A percentile compares a stretch with the other conserved stretches of the same genome.
These are phyloP conservation scores for Chlorella sp. DNA, from an alignment of 139 green algal species.

Conservation along the genomic window DNA sequence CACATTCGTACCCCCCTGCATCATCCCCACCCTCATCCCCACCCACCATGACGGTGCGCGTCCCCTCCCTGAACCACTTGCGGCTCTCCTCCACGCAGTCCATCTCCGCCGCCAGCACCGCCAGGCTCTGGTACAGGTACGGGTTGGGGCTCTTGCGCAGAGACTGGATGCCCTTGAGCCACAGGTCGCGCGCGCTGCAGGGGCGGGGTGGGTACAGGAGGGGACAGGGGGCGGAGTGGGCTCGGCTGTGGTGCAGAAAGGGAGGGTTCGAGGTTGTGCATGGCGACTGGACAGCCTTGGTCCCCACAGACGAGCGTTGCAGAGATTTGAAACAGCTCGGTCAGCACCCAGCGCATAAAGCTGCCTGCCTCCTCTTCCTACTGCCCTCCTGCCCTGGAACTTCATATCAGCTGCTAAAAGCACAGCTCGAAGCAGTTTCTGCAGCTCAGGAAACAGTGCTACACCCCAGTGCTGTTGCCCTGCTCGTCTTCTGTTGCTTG, in stretches of 20 bases:
- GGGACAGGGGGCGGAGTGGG: background rate
- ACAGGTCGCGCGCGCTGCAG: slow-evolving; percentile 77
- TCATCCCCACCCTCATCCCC: slow-evolving; percentile 39
- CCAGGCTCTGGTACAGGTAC: slow-evolving; percentile 90
- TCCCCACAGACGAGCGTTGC: too few relatives aligned
- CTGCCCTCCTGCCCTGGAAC: too few relatives aligned
- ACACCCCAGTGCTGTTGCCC: too few relatives aligned
- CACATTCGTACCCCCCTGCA: slow-evolving; percentile 44
- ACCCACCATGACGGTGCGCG: slow-evolving; percentile 44
- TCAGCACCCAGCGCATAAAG: too few relatives aligned
- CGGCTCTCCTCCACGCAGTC: slow-evolving; percentile 78
- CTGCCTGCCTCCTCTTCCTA: too few relatives aligned
- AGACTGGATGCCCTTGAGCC: slow-evolving; percentile 72
- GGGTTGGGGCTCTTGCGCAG: slow-evolving; percentile 62
- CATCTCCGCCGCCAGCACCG: slow-evolving; percentile 79
- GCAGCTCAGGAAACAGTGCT: too few relatives aligned
- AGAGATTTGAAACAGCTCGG: too few relatives aligned
- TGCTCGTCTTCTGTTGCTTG: too few relatives aligned
- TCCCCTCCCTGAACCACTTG: slow-evolving; percentile 86
- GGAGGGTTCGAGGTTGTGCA: too few relatives aligned
- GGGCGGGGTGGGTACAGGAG: background rate
- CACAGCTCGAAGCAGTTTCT: too few relatives aligned
- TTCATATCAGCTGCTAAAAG: too few relatives aligned
- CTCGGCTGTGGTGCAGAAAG: background rate
- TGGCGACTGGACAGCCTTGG: too few relatives aligned